Conservation (phyloP, 768 basidiomycete species). For the Boletus subparvulus region DNA sequence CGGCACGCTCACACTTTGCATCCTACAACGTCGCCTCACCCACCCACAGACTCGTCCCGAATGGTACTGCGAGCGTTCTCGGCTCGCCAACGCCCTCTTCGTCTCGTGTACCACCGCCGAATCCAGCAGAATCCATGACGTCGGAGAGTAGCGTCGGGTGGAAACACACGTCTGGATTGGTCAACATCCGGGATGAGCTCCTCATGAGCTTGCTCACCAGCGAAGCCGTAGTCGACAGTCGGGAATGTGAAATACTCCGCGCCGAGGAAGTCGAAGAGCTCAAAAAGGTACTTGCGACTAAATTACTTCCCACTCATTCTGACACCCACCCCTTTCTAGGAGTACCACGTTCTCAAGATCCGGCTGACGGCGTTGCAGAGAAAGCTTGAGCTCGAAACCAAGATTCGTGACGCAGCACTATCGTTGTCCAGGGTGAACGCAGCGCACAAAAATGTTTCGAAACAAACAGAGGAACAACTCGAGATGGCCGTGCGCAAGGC, state of each 20-base stretch:
- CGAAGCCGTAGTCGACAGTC: constrained; percentile 92
- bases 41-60: constrained; percentile 14
- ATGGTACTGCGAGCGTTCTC: constrained; percentile 12
- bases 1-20: constrained; percentile 20
- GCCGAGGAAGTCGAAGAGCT: constrained; percentile 70
- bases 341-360: constrained; percentile 67
- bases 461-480: constrained; percentile 69
- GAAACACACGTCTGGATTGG: constrained; percentile 44
- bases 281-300: constrained; percentile 52
- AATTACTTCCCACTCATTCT: constrained; percentile 21
- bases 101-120: constrained; percentile 32
- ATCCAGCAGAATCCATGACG: constrained; percentile 35
- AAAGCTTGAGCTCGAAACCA: constrained; percentile 78
- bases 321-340: constrained; percentile 43
- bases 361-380: constrained; percentile 65
- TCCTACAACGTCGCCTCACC: constrained; percentile 27
- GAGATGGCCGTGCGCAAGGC: constrained; percentile 73
- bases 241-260: constrained; percentile 72
- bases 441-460: constrained; percentile 53
- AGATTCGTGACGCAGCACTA: constrained; percentile 83
- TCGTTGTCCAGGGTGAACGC: constrained; percentile 71
- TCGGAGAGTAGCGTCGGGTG: constrained; percentile 37
- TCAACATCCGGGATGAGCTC: constrained; percentile 77
- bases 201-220: constrained; percentile 88
- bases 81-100: constrained; percentile 44